Evolutionary conservation across 179 eudicot species (phyloP).

Genomic region (Heliamphora pulchella): DNA sequence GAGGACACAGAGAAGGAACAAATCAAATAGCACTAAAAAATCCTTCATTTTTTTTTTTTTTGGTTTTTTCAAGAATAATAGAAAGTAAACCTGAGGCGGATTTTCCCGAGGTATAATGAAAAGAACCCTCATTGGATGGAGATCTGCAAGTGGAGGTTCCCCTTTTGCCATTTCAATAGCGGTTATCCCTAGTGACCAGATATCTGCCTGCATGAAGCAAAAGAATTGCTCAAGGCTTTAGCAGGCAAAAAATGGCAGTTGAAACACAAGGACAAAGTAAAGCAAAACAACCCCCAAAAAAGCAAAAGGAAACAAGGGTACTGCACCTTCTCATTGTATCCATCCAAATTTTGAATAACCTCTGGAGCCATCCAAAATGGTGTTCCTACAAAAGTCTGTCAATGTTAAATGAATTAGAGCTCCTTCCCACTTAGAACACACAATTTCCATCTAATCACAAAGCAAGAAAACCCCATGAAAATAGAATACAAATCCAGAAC

Average conservation of each 20-base stretch:
- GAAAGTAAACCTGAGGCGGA: conserved; percentile 72
- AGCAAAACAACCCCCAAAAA: not conserved
- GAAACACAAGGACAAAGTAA: not conserved
- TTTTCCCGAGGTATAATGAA: conserved; percentile 95
- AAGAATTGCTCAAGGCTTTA: too few species aligned
- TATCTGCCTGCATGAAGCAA: conserved; percentile 70
- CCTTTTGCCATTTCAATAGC: conserved; percentile 97
- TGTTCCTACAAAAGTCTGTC: conserved; percentile 92
- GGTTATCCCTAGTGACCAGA: conserved; percentile 93
- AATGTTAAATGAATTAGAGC: conserved; percentile 30
- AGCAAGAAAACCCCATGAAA: not conserved
- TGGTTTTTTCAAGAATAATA: too few species aligned
- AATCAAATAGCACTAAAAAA: conserved; percentile 1
- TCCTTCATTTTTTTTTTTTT: too few species aligned
- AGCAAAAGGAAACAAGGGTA: not conserved
- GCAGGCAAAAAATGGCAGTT: too few species aligned
- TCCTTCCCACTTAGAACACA: conserved; percentile 3
- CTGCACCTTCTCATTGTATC: conserved; percentile 84
- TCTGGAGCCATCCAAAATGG: conserved; percentile 99
- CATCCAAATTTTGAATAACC: conserved; percentile 89
- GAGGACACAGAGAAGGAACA: not conserved
- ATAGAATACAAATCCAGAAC: not conserved
- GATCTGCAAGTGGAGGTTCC: conserved; percentile 93
- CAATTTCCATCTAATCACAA: conserved; percentile 5
- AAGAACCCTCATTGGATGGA: conserved; percentile 96